Evolutionary conservation across 805 yeast genomes (phyloP).

Genomic region (Candida adriatica): DNA sequence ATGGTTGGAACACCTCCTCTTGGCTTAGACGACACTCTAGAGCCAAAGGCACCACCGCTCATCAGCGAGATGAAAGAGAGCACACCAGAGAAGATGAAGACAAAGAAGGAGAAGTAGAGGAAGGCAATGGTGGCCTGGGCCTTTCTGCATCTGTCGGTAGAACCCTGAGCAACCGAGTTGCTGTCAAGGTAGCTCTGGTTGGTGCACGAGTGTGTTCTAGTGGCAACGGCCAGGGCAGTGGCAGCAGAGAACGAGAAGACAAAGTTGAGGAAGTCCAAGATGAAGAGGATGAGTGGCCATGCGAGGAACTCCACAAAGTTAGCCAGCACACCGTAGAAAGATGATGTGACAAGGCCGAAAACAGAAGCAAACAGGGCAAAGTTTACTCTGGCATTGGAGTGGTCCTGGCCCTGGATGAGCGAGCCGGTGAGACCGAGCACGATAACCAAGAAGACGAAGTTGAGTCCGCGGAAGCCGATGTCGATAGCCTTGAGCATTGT

Average conservation of each 20-base stretch:
- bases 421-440: constrained; percentile 85
- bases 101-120: constrained; percentile 76
- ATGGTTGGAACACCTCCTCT: constrained; percentile 86
- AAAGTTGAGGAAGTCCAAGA: constrained; percentile 78
- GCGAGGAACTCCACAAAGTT: constrained; percentile 73
- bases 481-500: constrained; percentile 53
- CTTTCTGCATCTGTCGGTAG: constrained; percentile 84
- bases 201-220: constrained; percentile 79
- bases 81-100: constrained; percentile 59
- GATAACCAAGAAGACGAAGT: constrained; percentile 71
- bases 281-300: constrained; percentile 74
- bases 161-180: constrained; percentile 72
- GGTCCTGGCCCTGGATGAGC: constrained; percentile 64
- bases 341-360: constrained; percentile 75
- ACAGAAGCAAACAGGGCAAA: constrained; percentile 83
- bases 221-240: constrained; percentile 87
- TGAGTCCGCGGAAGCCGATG: constrained; percentile 62
- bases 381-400: constrained; percentile 69
- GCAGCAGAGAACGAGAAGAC: constrained; percentile 94
- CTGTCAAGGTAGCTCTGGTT: constrained; percentile 55
- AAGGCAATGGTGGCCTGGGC: constrained; percentile 82
- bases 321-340: constrained; percentile 74
- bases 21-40: constrained; percentile 42
- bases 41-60: constrained; percentile 53
- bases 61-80: constrained; percentile 47